Evolutionary conservation across 1,284 basidiomycete species (phyloP).

Genomic region (Naganishia sp.): DNA sequence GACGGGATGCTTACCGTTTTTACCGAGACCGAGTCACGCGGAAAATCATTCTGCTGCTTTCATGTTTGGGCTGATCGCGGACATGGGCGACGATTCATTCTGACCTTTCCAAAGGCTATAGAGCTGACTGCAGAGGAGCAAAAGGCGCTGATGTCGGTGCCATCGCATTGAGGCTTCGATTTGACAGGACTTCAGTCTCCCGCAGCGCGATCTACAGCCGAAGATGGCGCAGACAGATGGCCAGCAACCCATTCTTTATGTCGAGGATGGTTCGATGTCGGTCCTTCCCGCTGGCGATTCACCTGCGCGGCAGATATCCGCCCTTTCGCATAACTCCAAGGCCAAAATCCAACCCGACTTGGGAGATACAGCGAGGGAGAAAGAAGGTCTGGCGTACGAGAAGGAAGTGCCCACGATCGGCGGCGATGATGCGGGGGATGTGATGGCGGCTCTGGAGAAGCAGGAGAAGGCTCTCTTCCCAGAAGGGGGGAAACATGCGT

Average conservation of each 20-base stretch:
- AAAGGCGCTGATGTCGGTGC: too few relatives aligned
- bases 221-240: slow-evolving; percentile 24
- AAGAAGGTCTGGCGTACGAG: slow-evolving; percentile 8
- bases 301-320: slow-evolving; percentile 2
- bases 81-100: too few relatives aligned
- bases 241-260: slow-evolving; percentile 25
- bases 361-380: background rate
- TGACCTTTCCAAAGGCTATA: too few relatives aligned
- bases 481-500: slow-evolving; percentile 18
- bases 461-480: slow-evolving; percentile 24
- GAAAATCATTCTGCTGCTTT: background rate
- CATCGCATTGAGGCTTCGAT: too few relatives aligned
- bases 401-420: background rate
- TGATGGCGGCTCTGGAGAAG: slow-evolving; percentile 25
- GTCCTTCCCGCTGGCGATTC: slow-evolving; percentile 8
- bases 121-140: too few relatives aligned
- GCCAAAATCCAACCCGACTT: background rate
- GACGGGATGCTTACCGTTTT: slow-evolving; percentile 1
- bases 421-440: slow-evolving; percentile 12
- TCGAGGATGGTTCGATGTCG: slow-evolving; percentile 19
- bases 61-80: too few relatives aligned
- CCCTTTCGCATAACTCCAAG: background rate
- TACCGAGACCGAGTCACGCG: background rate
- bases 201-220: too few relatives aligned
- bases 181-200: too few relatives aligned